Conservation (phyloP, 345 rosid species). For the Alliaria petiolata region DNA sequence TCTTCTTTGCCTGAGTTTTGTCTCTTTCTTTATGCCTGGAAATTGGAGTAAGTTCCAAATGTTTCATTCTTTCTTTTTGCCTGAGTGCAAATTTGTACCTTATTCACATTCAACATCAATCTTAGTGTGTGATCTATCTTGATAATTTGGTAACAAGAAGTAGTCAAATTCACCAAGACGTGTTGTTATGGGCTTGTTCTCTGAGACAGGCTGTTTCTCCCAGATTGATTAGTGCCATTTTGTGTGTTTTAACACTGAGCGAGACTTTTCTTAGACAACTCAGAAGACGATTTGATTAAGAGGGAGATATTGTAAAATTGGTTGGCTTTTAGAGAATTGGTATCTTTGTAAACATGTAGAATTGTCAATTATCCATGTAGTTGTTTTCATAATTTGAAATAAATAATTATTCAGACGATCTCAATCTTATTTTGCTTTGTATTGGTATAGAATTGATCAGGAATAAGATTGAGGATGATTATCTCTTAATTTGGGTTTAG, state of each 20-base stretch:
- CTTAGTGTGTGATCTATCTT: conserved; percentile 5
- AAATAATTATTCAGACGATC: too few species aligned
- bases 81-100: background rate
- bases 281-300: background rate
- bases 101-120: background rate
- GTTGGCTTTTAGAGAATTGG: too few species aligned
- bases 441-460: too few species aligned
- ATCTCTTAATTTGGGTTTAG: too few species aligned
- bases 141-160: background rate
- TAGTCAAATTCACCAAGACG: conserved; percentile 2
- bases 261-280: background rate
- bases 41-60: conserved; percentile 19
- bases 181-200: too few species aligned
- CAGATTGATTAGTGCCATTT: conserved; percentile 2
- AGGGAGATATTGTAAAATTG: background rate
- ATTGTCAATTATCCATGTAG: too few species aligned
- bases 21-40: conserved; percentile 49
- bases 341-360: too few species aligned
- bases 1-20: conserved; percentile 51
- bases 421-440: too few species aligned
- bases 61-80: background rate
- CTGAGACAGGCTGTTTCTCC: conserved; percentile 14
- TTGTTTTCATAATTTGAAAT: too few species aligned
- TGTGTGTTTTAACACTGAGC: background rate
- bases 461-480: too few species aligned